These are phyloP conservation scores for Kwoniella sp. DNA, from an alignment of 768 basidiomycete species.

Conservation along the genomic window DNA sequence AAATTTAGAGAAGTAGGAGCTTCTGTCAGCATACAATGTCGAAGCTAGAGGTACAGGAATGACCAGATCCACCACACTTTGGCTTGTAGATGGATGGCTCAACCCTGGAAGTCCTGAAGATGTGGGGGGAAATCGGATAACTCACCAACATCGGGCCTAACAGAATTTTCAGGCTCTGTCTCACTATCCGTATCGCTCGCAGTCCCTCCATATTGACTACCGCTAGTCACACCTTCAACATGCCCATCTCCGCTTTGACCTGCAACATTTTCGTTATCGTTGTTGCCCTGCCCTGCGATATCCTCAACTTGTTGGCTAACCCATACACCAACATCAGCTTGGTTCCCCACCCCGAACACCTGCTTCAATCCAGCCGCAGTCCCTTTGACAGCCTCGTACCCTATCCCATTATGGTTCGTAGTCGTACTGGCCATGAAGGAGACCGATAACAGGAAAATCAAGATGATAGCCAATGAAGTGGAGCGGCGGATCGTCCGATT, in stretches of 20 bases:
- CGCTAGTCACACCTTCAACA: too few relatives aligned
- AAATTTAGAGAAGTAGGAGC: too few relatives aligned
- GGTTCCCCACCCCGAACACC: conserved; percentile 24
- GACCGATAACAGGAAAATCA: conserved; percentile 38
- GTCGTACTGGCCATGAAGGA: conserved; percentile 29
- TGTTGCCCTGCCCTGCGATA: background rate
- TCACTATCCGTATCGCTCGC: conserved; percentile 15
- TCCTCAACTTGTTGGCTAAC: conserved; percentile 9
- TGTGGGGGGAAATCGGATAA: too few relatives aligned
- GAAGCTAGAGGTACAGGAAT: too few relatives aligned
- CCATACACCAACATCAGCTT: conserved; percentile 19
- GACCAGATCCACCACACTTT: too few relatives aligned
- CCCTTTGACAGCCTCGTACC: background rate
- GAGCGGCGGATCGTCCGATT: conserved; percentile 27
- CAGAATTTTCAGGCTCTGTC: conserved; percentile 4
- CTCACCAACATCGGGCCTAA: conserved; percentile 12
- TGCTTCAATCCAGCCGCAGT: conserved; percentile 9
- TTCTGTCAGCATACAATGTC: too few relatives aligned
- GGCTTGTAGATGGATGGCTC: too few relatives aligned
- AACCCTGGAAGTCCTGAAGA: too few relatives aligned
- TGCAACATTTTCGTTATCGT: background rate
- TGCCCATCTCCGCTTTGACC: background rate
- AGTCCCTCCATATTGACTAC: background rate
- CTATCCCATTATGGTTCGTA: background rate
- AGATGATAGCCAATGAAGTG: conserved; percentile 34